A percentile compares a stretch with the other conserved stretches of the same genome.
Conservation (phyloP, 2,329 filamentous ascomycete genomes). For the Monosporascus sp. region DNA sequence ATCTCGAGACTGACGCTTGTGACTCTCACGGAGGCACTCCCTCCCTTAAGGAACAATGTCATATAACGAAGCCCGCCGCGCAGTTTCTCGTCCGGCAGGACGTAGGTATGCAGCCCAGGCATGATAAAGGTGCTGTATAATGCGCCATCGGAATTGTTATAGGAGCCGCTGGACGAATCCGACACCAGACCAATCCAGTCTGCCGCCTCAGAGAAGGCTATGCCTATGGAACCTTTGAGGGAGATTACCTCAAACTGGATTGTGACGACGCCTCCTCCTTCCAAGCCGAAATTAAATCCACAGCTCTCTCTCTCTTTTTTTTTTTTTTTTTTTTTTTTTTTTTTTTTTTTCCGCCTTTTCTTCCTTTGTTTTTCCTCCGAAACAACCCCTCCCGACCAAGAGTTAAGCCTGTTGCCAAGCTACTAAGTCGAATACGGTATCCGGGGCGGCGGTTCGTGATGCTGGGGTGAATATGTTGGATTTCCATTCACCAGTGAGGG, state of each 20-base stretch:
- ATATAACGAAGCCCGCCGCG: slow-evolving; percentile 41
- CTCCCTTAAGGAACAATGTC: slow-evolving; percentile 32
- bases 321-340: too few species aligned
- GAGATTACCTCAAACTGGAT: slow-evolving; percentile 18
- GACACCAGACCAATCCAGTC: slow-evolving; percentile 36
- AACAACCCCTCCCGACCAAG: slow-evolving; percentile 6
- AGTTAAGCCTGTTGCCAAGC: slow-evolving; percentile 9
- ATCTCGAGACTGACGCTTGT: slow-evolving; percentile 19
- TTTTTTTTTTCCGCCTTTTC: too few species aligned
- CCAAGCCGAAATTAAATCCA: slow-evolving; percentile 24
- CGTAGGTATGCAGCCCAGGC: slow-evolving; percentile 28
- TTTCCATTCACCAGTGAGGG: slow-evolving; percentile 55
- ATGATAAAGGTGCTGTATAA: slow-evolving; percentile 31
- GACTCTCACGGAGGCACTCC: slow-evolving; percentile 19
- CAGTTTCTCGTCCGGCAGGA: slow-evolving; percentile 32
- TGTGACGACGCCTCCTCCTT: slow-evolving; percentile 23
- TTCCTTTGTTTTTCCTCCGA: too few species aligned
- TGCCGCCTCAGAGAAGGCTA: slow-evolving; percentile 39
- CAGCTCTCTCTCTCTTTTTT: too few species aligned
- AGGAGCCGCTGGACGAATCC: slow-evolving; percentile 34
- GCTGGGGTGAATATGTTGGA: slow-evolving; percentile 50
- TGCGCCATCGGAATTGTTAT: slow-evolving; percentile 28
- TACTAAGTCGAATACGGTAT: slow-evolving; percentile 29
- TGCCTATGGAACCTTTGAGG: slow-evolving; percentile 28
- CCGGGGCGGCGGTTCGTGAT: slow-evolving; percentile 44